Evolutionary conservation across 2,329 filamentous ascomycete species (phyloP), one percentile per base, ranked within the genome.

Genomic region (Geoglossum cookeanum): DNA sequence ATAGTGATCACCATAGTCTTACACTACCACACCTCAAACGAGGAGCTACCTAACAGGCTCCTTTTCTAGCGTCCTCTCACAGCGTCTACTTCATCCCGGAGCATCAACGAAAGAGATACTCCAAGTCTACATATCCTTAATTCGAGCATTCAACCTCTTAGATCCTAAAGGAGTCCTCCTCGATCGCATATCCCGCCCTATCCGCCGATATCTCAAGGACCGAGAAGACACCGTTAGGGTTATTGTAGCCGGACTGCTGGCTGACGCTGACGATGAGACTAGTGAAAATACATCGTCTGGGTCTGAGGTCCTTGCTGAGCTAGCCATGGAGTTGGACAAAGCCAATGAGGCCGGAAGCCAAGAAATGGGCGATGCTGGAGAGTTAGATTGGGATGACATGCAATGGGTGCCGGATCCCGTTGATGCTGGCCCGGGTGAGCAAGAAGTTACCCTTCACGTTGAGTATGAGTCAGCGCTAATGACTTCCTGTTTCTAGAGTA

Each of bases 381-480:
- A 84, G 58, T 75, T 92, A 15, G 87, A 94, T 68, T 97, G 87
- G 84, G 79, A 88, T 65, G 90, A 98, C 68, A 86, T 95, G 83
- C 79, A 82, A 7, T 98, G 92, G 92, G 76, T 88, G 39, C 92
- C 92, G 0, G 87, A 95, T 64, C 92, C 92, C 0, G 83, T 94
- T 44, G 92, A 98, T 66, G 92, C 92, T 1, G 89, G 88, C 8
- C 85, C 88, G 3, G 72, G 58, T 59, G 42, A 45, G 47, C 44
- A 39, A 33, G 42, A 22, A 4, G 42, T 22, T 27, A 3, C 27
- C 15, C 39, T 8, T 6, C 7, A n/a, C 11, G 29, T 53, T 6
- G 33, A 53, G 22, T n/a, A 53, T 7, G 2, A 6, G n/a, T 53
- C 1, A 53, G 59, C 61, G 32, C 57, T 61, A 42, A 47, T 54